Conservation (phyloP, 345 rosid genomes). For the Eucalyptus cloeziana region DNA sequence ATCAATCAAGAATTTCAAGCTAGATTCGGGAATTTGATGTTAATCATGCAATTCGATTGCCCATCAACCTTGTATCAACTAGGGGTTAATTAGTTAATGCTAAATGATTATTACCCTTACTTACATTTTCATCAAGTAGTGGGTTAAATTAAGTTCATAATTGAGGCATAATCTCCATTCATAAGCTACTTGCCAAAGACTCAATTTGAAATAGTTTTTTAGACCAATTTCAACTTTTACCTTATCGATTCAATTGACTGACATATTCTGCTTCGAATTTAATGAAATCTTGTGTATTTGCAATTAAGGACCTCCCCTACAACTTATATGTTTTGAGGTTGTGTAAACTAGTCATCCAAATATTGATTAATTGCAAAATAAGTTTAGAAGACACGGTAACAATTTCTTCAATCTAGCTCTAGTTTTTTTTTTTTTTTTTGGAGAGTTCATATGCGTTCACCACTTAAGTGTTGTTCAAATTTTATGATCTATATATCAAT, state of each 20-base stretch:
- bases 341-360: neutral
- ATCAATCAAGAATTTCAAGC: neutral
- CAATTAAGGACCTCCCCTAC: neutral
- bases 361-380: neutral
- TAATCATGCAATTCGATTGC: neutral
- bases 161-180: neutral
- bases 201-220: neutral
- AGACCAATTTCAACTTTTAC: neutral
- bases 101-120: neutral
- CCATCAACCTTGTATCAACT: neutral
- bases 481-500: neutral
- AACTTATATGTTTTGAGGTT: neutral
- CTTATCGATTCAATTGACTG: neutral
- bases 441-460: neutral
- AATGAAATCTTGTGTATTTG: neutral
- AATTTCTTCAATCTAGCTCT: no score
- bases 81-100: neutral
- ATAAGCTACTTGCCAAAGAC: neutral
- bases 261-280: neutral
- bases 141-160: neutral
- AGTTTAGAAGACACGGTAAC: neutral
- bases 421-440: no score
- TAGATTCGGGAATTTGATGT: neutral
- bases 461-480: neutral
- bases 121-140: neutral